Base-by-base conservation (phyloP, 108 stramenopile species). In the Discostella pseudostelligera region DNA sequence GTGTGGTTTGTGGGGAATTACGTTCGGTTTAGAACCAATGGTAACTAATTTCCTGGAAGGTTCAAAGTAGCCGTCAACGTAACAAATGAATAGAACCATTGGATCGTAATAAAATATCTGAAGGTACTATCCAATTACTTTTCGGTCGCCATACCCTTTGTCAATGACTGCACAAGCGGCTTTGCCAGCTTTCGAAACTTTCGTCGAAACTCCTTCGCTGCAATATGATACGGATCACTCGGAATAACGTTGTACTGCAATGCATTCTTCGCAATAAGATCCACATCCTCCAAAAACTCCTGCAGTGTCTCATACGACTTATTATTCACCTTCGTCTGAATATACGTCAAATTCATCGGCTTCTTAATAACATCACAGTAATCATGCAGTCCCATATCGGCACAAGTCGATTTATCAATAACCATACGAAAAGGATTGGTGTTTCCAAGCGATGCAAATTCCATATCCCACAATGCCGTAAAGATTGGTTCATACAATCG, bases 361-460 rank as follows among this genome's bases (percentile, higher is more conserved):
- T 81, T 88, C 56, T 83, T 70, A 59, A 93, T 86, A 29, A 93
- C 47, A 20, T 78, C 68, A 57, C 84, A 90, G 59, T 93, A 93
- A 61, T 88, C 86, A 1, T 85, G 78, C n/a, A 79, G 86, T n/a
- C 87, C 89, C 63, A 93, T 82, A 12, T 62, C 47, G 8, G 76
- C 81, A 63, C 87, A 87, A 57, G 82, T 89, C 4, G 81, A 65
- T 20, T 70, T 70, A 63, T 87, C 87, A 72, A 93, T 89, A 35
- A 93, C 88, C 6, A 81, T 85, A 7, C 92, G 83, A 53, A 93
- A 93, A 8, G 92, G 92, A 78, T 93, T 93, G 14, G 74, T 87
- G 1, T 69, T 70, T 28, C 81, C 84, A 62, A 90, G 67, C 35
- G 68, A 58, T 9, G 72, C 54, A 59, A 93, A 93, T 47, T 87